These are phyloP conservation scores for Neoboletus subvelutipes DNA, from an alignment of 768 basidiomycete species.

Conservation along the genomic window DNA sequence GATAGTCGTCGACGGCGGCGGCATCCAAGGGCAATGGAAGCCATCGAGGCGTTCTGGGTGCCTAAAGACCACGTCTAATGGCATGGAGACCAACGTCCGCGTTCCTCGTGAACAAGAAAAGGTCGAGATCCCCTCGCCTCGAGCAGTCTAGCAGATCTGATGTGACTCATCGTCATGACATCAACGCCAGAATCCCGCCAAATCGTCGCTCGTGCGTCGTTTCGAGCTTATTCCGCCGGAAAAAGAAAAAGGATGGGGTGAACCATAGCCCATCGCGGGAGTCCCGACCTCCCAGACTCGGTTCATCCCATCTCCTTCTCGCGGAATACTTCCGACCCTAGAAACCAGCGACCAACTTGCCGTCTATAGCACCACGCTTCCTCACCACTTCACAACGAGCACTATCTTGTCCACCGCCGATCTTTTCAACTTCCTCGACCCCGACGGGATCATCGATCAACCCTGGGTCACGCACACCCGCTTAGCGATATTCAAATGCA, in stretches of 20 bases:
- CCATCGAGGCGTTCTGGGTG: neutral
- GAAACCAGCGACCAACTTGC: neutral
- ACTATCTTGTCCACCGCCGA: constrained; percentile 2
- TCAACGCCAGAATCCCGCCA: neutral
- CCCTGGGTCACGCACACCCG: neutral
- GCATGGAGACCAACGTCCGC: constrained; percentile 10
- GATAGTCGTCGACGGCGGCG: constrained; percentile 14
- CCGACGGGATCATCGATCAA: neutral
- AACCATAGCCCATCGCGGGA: neutral
- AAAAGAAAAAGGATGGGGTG: neutral
- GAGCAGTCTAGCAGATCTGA: constrained; percentile 5
- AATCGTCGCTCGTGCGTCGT: neutral
- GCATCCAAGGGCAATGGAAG: constrained; percentile 6
- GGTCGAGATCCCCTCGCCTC: neutral
- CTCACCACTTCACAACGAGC: neutral
- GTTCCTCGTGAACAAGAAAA: constrained; percentile 12
- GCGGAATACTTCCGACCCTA: neutral
- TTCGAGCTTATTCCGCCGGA: neutral
- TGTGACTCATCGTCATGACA: neutral
- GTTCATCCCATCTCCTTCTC: neutral
- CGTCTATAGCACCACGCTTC: neutral
- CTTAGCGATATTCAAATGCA: constrained; percentile 10
- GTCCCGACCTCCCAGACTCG: neutral
- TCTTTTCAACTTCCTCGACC: neutral
- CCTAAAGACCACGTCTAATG: neutral